Conservation (phyloP, 1,284 basidiomycete species). For the Veloporphyrellus conicus region DNA sequence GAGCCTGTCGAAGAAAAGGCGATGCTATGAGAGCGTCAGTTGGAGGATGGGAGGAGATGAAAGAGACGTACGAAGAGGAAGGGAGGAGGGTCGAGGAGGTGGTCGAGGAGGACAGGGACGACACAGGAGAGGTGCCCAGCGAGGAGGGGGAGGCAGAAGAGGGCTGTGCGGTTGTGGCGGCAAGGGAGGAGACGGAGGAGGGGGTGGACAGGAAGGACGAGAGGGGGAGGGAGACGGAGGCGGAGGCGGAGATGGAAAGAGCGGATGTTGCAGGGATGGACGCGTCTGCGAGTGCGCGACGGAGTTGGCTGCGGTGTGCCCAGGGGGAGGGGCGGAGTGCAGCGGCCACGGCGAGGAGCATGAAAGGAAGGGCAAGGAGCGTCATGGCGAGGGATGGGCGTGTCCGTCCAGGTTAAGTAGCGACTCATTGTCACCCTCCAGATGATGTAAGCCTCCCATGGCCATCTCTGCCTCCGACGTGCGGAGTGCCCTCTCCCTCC, state of each 20-base stretch:
- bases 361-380: not conserved
- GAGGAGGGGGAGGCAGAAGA: too few species aligned
- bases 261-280: not conserved
- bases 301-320: not conserved
- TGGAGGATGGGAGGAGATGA: not conserved
- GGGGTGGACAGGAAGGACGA: not conserved
- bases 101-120: not conserved
- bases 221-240: not conserved
- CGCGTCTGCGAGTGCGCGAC: not conserved
- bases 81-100: not conserved
- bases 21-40: constrained; percentile 4
- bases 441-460: constrained; percentile 37
- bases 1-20: not conserved
- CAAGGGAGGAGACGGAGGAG: too few species aligned
- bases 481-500: constrained; percentile 71
- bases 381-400: too few species aligned
- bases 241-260: not conserved
- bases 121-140: too few species aligned
- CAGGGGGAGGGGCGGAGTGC: not conserved
- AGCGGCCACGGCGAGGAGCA: not conserved
- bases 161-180: too few species aligned
- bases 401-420: too few species aligned
- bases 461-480: constrained; percentile 74
- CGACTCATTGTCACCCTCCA: too few species aligned
- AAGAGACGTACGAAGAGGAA: constrained; percentile 11